Evolutionary conservation across 305 asterid species (phyloP).

Genomic region (Euphrasia arctica): DNA sequence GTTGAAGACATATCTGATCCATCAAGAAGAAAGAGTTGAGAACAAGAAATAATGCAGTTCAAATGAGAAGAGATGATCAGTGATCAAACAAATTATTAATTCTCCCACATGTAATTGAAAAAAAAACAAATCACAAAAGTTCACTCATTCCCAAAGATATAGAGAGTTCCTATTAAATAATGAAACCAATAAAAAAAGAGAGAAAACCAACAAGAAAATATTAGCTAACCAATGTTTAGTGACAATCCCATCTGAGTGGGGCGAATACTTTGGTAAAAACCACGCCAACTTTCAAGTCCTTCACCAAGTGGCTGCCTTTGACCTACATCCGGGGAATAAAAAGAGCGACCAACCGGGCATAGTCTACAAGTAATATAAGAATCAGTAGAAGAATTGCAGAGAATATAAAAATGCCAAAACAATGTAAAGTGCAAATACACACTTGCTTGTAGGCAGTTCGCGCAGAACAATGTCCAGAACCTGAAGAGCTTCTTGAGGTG

Average conservation of each 20-base stretch:
- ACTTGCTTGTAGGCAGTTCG: conserved; percentile 60
- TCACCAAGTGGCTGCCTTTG: conserved; percentile 72
- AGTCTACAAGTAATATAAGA: conserved; percentile 34
- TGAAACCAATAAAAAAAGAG: background rate
- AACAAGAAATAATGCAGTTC: background rate
- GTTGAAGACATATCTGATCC: conserved; percentile 84
- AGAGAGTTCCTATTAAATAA: background rate
- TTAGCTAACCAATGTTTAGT: conserved; percentile 58
- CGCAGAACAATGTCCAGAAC: conserved; percentile 78
- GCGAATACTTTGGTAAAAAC: conserved; percentile 87
- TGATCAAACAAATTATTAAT: background rate
- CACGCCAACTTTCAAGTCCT: conserved; percentile 91
- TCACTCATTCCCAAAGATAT: background rate
- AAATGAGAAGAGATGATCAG: background rate
- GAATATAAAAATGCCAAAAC: background rate
- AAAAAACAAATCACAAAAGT: conserved; percentile 1
- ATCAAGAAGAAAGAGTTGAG: conserved; percentile 4
- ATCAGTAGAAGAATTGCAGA: background rate
- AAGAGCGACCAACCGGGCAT: conserved; percentile 70
- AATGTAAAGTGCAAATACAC: background rate
- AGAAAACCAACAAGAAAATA: background rate
- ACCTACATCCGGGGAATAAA: conserved; percentile 64
- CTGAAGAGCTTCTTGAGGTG: conserved; percentile 72
- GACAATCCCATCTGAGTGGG: conserved; percentile 96
- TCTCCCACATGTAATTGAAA: background rate